Conservation (phyloP, 768 basidiomycete genomes). For the Pleurotus eryngii region DNA sequence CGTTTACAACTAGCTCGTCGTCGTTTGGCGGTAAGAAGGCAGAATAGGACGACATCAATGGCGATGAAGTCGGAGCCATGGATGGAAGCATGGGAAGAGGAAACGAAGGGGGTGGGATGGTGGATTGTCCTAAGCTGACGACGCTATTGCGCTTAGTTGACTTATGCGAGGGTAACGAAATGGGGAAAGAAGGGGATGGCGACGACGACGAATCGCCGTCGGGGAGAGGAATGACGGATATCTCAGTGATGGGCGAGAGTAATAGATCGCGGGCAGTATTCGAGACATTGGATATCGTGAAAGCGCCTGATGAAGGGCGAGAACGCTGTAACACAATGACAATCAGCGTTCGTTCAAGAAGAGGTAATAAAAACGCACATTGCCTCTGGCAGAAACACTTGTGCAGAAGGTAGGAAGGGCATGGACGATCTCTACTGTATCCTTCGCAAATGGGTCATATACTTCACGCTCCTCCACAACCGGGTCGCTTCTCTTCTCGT, state of each 20-base stretch:
- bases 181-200: background rate
- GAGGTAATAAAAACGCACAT: background rate
- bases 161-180: background rate
- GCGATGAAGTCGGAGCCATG: background rate
- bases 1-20: background rate
- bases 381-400: background rate
- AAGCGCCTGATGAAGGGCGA: background rate
- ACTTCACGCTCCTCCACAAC: background rate
- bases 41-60: background rate
- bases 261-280: background rate
- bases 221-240: background rate
- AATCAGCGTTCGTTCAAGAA: background rate
- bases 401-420: slow-evolving; percentile 1
- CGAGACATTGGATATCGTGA: slow-evolving; percentile 4
- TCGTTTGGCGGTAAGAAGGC: background rate
- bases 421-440: slow-evolving; percentile 4
- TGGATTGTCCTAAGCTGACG: background rate
- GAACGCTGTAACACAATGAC: background rate
- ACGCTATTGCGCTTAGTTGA: background rate
- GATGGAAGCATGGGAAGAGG: background rate
- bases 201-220: background rate
- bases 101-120: background rate
- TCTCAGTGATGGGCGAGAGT: background rate
- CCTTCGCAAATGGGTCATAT: background rate
- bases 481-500: background rate